Percentiles rank a stretch among this genome's conserved stretches.
phyloP scores from a whole-genome alignment of 164 flowering plant genomes.

The Liriodendron chinense region DNA sequence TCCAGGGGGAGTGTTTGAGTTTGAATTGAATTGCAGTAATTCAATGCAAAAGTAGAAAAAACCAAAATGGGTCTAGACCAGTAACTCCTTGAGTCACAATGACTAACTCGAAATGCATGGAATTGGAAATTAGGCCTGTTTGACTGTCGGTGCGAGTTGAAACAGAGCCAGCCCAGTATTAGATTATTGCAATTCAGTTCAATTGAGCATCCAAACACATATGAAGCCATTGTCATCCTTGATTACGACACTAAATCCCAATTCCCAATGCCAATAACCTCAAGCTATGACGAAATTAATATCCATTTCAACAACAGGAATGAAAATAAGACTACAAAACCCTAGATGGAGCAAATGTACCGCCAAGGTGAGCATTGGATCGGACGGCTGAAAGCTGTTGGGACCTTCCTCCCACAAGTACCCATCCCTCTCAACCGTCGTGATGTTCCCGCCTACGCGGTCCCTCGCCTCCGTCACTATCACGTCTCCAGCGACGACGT shows the following conservation, averaged over 20 bases:
- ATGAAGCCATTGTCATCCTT: too few species aligned
- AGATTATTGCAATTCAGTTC: background rate
- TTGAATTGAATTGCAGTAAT: too few species aligned
- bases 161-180: background rate
- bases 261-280: too few species aligned
- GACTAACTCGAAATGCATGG: too few species aligned
- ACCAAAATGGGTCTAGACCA: too few species aligned
- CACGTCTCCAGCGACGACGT: conserved; percentile 36
- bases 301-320: too few species aligned
- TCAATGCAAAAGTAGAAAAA: too few species aligned
- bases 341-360: conserved; percentile 21
- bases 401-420: conserved; percentile 98
- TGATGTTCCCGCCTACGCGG: conserved; percentile 90
- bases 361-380: conserved; percentile 68
- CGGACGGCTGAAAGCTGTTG: conserved; percentile 94
- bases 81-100: too few species aligned
- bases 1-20: too few species aligned
- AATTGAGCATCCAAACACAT: background rate
- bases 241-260: too few species aligned
- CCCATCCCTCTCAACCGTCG: conserved; percentile 75
- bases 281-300: too few species aligned
- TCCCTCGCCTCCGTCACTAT: conserved; percentile 81
- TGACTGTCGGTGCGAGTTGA: background rate
- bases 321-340: background rate
- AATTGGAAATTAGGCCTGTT: too few species aligned